A percentile compares a stretch with the other conserved stretches of the same genome.
Evolutionary conservation across 176 grass and related monocot genomes (phyloP).

Genomic region (Calamus simplicifolius): DNA sequence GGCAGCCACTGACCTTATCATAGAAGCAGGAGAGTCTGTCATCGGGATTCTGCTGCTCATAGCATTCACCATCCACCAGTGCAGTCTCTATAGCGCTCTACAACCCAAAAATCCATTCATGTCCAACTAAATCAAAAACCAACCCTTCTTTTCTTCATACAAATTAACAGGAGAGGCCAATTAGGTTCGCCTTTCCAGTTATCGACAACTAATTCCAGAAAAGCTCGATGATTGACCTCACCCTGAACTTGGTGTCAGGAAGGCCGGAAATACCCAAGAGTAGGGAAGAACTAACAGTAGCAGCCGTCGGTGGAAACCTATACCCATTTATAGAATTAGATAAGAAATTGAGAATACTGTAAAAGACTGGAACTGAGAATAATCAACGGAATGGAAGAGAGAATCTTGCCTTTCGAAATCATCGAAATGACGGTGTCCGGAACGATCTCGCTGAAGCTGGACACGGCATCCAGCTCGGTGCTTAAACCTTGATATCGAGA

Average conservation of each 20-base stretch:
- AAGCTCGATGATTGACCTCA: constrained; percentile 2
- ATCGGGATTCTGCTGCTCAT: constrained; percentile 29
- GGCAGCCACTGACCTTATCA: constrained; percentile 47
- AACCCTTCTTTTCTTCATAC: constrained; percentile 2
- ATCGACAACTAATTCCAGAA: too few relatives aligned
- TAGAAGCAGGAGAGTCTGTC: constrained; percentile 71
- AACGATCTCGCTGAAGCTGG: constrained; percentile 84
- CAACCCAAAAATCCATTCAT: constrained; percentile 1
- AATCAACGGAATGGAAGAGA: not conserved
- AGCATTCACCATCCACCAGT: constrained; percentile 67
- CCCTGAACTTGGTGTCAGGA: constrained; percentile 90
- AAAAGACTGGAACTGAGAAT: not conserved
- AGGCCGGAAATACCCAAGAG: constrained; percentile 79
- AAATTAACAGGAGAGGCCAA: constrained; percentile 2
- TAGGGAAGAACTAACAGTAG: constrained; percentile 82
- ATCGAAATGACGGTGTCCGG: constrained; percentile 90
- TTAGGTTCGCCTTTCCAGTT: too few relatives aligned
- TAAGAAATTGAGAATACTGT: too few relatives aligned
- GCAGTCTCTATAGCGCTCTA: constrained; percentile 93
- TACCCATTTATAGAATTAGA: not conserved
- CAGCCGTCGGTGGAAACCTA: constrained; percentile 83
- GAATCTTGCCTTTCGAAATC: constrained; percentile 68
- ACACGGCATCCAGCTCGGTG: constrained; percentile 70
- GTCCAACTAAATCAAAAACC: not conserved
- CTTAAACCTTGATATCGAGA: constrained; percentile 35